phyloP scores from a whole-genome alignment of 2,329 filamentous ascomycete species.

The Aspergillus brunneoviolaceus region DNA sequence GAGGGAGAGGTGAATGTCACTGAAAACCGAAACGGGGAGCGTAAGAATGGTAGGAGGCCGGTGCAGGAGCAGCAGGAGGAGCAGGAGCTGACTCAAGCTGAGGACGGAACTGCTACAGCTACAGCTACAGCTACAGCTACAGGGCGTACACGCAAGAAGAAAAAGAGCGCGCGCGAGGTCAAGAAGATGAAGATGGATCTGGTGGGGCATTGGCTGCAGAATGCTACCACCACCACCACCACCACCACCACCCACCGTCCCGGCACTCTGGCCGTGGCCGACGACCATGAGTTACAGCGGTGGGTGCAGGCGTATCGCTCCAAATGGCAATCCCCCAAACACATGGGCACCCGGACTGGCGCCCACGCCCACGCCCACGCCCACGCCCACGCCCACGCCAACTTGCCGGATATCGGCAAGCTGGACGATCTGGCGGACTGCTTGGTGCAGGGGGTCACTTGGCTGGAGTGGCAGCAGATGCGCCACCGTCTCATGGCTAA shows the following conservation, averaged over 20 bases:
- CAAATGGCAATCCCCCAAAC: constrained; percentile 24
- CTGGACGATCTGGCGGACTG: constrained; percentile 81
- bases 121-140: too few species aligned
- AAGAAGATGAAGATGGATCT: constrained; percentile 63
- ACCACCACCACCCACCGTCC: neutral
- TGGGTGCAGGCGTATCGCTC: constrained; percentile 30
- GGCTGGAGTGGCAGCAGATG: constrained; percentile 68
- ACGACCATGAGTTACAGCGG: constrained; percentile 18
- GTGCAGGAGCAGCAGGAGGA: too few species aligned
- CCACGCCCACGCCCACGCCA: neutral
- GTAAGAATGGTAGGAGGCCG: too few species aligned
- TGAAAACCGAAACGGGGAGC: neutral
- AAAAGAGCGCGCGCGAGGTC: constrained; percentile 27
- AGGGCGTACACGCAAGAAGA: neutral
- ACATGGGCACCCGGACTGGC: too few species aligned
- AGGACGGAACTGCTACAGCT: too few species aligned
- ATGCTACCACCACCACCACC: neutral
- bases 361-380: too few species aligned
- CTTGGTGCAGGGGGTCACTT: constrained; percentile 73
- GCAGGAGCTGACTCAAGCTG: too few species aligned
- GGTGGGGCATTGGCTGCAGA: constrained; percentile 55
- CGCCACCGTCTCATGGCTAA: constrained; percentile 26
- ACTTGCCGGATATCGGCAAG: constrained; percentile 50
- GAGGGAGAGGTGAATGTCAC: constrained; percentile 1
- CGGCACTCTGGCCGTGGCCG: constrained; percentile 15